Percentiles rank a stretch among this genome's conserved stretches.
phyloP scores from a whole-genome alignment of 177 flowering plant species.

The Tripterygium wilfordii region DNA sequence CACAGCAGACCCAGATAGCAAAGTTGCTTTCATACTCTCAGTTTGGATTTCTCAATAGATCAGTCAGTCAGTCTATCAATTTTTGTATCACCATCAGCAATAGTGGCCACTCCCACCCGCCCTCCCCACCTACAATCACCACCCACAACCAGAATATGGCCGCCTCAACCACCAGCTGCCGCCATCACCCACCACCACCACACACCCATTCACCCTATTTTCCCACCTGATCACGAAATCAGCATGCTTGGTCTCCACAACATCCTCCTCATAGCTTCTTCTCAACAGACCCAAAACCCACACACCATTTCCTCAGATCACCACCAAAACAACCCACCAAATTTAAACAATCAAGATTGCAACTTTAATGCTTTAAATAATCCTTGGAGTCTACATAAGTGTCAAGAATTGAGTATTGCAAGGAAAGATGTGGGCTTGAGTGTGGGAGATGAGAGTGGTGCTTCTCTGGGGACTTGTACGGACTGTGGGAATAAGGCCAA shows the following conservation, averaged over 20 bases:
- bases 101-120: slow-evolving; percentile 1
- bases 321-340: background rate
- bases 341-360: background rate
- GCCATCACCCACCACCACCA: slow-evolving; percentile 5
- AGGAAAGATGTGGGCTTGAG: too few relatives aligned
- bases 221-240: background rate
- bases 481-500: slow-evolving; percentile 51
- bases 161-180: slow-evolving; percentile 14
- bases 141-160: slow-evolving; percentile 7
- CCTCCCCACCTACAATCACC: too few relatives aligned
- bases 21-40: too few relatives aligned
- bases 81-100: background rate
- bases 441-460: background rate
- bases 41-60: background rate
- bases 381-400: slow-evolving; percentile 3
- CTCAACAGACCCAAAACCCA: slow-evolving; percentile 1
- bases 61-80: too few relatives aligned
- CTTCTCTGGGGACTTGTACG: slow-evolving; percentile 9
- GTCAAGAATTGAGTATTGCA: background rate
- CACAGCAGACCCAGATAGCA: too few relatives aligned
- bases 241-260: slow-evolving; percentile 23
- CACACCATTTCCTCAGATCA: slow-evolving; percentile 4
- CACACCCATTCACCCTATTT: background rate
- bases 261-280: slow-evolving; percentile 14
- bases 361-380: background rate